Conservation (phyloP, 805 yeast genomes). For the Candida lessepsii region DNA sequence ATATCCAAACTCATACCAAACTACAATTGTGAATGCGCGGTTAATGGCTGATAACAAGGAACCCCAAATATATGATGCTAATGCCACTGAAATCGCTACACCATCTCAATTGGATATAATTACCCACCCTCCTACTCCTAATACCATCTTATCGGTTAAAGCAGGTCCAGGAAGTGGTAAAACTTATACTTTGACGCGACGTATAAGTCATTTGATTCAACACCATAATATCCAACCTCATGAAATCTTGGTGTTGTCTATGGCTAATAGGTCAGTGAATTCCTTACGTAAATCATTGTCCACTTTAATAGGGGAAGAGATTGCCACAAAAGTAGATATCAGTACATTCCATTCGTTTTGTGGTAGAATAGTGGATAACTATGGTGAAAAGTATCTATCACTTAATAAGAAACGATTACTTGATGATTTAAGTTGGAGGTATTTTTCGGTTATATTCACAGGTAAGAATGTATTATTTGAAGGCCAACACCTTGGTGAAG, state of each 20-base stretch:
- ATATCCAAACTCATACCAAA: conserved; percentile 5
- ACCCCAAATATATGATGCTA: background rate
- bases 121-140: conserved; percentile 34
- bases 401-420: conserved; percentile 30
- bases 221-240: conserved; percentile 42
- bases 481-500: conserved; percentile 24
- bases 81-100: background rate
- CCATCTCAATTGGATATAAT: conserved; percentile 48
- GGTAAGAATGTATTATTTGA: conserved; percentile 30
- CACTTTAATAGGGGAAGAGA: conserved; percentile 30
- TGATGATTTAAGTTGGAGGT: conserved; percentile 56
- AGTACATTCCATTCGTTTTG: conserved; percentile 68
- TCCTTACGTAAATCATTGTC: conserved; percentile 37
- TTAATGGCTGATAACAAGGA: background rate
- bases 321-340: conserved; percentile 37
- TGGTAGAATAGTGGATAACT: conserved; percentile 44
- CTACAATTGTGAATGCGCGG: background rate
- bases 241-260: conserved; percentile 59
- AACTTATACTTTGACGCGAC: conserved; percentile 55
- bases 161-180: conserved; percentile 82
- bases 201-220: conserved; percentile 49
- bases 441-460: conserved; percentile 32
- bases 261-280: conserved; percentile 69
- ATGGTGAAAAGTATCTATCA: conserved; percentile 21
- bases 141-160: conserved; percentile 47